phyloP scores from a whole-genome alignment of 2,329 filamentous ascomycete species.

The Colletotrichum phormii region DNA sequence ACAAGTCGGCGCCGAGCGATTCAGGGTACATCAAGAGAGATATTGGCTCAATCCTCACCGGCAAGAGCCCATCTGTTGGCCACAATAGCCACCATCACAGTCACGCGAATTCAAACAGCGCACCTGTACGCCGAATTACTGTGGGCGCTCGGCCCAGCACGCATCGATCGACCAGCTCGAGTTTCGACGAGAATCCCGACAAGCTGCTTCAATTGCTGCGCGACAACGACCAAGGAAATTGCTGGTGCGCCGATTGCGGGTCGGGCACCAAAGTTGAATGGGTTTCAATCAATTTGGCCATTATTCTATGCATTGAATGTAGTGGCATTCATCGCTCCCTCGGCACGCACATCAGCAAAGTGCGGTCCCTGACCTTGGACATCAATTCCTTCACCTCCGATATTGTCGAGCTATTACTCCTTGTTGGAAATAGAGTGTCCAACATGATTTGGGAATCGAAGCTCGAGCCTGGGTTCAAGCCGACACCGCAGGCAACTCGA shows the following conservation, averaged over 20 bases:
- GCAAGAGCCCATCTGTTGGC: conserved; percentile 82
- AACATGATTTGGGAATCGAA: conserved; percentile 97
- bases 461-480: conserved; percentile 80
- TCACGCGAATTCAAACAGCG: conserved; percentile 56
- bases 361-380: conserved; percentile 93
- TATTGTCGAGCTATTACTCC: conserved; percentile 91
- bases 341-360: conserved; percentile 97
- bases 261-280: conserved; percentile 95
- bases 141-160: conserved; percentile 88
- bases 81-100: conserved; percentile 64
- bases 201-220: conserved; percentile 88
- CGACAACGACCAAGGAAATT: conserved; percentile 92
- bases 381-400: conserved; percentile 97
- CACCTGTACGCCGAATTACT: conserved; percentile 86
- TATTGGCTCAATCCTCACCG: conserved; percentile 92
- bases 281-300: conserved; percentile 98
- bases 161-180: conserved; percentile 75
- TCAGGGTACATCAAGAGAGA: conserved; percentile 77
- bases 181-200: conserved; percentile 84
- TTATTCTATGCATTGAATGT: conserved; percentile 97
- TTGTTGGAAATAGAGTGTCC: conserved; percentile 92
- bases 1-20: conserved; percentile 59
- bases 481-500: conserved; percentile 79
- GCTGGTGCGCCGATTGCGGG: conserved; percentile 93
- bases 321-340: conserved; percentile 96